Evolutionary conservation across 345 rosid species (phyloP).

Genomic region (Linum usitatissimum): DNA sequence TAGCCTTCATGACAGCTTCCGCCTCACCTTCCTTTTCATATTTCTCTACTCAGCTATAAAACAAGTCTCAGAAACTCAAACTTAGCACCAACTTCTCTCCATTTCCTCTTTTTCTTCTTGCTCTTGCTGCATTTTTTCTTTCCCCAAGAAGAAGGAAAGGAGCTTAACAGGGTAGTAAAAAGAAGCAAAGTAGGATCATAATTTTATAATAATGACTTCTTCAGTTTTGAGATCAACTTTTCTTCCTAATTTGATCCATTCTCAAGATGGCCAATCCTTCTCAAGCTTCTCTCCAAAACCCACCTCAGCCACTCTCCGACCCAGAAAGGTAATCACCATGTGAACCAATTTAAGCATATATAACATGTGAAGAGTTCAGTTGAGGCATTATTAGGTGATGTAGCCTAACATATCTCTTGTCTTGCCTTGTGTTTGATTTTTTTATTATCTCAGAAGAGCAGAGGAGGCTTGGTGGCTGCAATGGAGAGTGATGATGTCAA

Average conservation of each 20-base stretch:
- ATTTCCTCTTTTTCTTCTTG: not conserved
- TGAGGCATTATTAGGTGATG: too few species aligned
- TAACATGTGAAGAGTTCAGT: too few species aligned
- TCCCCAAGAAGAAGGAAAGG: not conserved
- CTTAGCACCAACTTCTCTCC: not conserved
- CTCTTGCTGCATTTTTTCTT: not conserved
- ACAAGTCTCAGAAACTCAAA: too few species aligned
- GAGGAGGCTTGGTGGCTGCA: slow-evolving; percentile 6
- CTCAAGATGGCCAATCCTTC: not conserved
- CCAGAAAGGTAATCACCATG: not conserved
- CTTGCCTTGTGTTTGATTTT: too few species aligned
- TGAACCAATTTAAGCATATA: too few species aligned
- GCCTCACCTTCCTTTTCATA: too few species aligned
- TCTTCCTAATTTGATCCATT: not conserved
- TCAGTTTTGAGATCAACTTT: not conserved
- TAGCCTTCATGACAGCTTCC: too few species aligned
- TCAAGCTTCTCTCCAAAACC: not conserved
- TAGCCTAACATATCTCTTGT: too few species aligned
- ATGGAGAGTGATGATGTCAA: slow-evolving; percentile 4
- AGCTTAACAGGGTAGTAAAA: not conserved
- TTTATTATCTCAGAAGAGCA: not conserved
- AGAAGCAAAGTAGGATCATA: not conserved
- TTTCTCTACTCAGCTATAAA: too few species aligned
- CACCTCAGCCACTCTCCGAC: not conserved
- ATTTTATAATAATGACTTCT: not conserved